phyloP scores from a whole-genome alignment of 169 alveolate genomes.

The Eimeria maxima region DNA sequence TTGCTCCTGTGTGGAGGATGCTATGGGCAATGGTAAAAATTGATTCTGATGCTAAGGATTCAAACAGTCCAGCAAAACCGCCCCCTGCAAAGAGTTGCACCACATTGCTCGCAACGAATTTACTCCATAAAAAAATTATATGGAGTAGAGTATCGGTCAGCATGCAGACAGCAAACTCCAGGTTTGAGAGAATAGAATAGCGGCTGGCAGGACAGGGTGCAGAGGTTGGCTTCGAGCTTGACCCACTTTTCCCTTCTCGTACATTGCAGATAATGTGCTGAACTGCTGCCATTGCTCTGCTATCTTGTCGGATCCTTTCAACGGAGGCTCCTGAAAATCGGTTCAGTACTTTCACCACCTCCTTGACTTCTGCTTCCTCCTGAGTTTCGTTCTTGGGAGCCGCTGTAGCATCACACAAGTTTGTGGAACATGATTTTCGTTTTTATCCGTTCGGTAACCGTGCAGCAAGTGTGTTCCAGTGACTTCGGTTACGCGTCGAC shows the following conservation, averaged over 20 bases:
- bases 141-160: background rate
- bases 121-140: background rate
- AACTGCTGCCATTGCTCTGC: background rate
- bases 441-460: background rate
- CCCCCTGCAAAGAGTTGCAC: conserved; percentile 37
- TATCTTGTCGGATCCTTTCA: conserved; percentile 2
- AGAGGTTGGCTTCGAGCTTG: background rate
- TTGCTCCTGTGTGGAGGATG: conserved; percentile 38
- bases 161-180: background rate
- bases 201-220: background rate
- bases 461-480: background rate
- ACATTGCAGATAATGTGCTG: conserved; percentile 23
- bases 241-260: conserved; percentile 65
- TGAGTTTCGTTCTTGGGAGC: background rate
- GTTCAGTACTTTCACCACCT: conserved; percentile 25
- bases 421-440: background rate
- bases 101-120: background rate
- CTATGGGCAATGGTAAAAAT: conserved; percentile 64
- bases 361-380: conserved; percentile 15
- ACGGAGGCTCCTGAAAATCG: conserved; percentile 21
- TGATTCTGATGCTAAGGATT: conserved; percentile 50
- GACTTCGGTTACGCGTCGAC: background rate
- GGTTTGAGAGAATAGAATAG: background rate
- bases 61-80: conserved; percentile 26
- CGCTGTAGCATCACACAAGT: conserved; percentile 12